Percentiles rank a stretch among this genome's conserved stretches.
phyloP scores from a whole-genome alignment of 2,329 filamentous ascomycete species.

The Pseudogymnoascus destructans region DNA sequence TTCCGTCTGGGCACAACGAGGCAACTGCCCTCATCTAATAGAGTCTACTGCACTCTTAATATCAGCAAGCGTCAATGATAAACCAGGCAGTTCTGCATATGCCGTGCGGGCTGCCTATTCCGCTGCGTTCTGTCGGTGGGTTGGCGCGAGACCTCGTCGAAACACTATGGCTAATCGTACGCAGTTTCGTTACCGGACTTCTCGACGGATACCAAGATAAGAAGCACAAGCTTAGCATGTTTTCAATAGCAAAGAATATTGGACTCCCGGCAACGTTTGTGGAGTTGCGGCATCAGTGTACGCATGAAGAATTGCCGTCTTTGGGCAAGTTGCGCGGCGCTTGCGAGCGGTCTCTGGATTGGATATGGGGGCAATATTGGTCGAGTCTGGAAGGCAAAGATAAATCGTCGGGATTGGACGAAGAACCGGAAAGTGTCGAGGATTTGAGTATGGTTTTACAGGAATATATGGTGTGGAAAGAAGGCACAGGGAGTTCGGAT shows the following conservation, averaged over 20 bases:
- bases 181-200: conserved; percentile 66
- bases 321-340: conserved; percentile 59
- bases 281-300: conserved; percentile 76
- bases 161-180: not conserved
- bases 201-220: conserved; percentile 61
- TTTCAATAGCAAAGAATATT: conserved; percentile 51
- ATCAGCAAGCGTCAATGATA: conserved; percentile 55
- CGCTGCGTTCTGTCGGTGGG: conserved; percentile 60
- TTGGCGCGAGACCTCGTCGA: conserved; percentile 14
- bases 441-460: conserved; percentile 12
- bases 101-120: conserved; percentile 57
- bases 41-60: conserved; percentile 65
- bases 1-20: conserved; percentile 58
- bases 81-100: conserved; percentile 30
- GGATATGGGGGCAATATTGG: conserved; percentile 93
- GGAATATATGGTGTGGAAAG: conserved; percentile 12
- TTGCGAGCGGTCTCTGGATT: conserved; percentile 56
- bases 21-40: conserved; percentile 63
- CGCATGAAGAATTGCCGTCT: conserved; percentile 75
- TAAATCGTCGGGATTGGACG: conserved; percentile 14
- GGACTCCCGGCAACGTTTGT: conserved; percentile 63
- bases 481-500: not conserved
- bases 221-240: conserved; percentile 58
- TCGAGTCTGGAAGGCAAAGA: conserved; percentile 31
- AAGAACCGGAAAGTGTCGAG: conserved; percentile 12